Conservation (phyloP, 768 basidiomycete species). For the Russula griseocarnosa region DNA sequence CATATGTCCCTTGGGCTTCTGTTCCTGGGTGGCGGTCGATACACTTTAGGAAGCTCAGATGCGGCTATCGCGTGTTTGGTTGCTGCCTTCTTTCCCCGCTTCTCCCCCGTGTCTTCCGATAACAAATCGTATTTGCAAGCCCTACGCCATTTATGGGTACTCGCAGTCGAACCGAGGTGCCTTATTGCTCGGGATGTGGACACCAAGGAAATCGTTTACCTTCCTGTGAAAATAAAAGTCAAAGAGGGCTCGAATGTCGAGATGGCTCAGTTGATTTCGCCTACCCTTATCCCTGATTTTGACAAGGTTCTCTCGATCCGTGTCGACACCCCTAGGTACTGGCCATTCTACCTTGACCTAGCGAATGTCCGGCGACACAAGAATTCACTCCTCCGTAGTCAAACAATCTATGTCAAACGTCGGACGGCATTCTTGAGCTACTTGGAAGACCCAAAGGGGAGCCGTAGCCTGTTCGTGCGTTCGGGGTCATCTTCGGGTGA, state of each 20-base stretch:
- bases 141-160: slow-evolving; percentile 90
- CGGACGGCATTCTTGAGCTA: slow-evolving; percentile 91
- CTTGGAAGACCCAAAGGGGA: slow-evolving; percentile 89
- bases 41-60: slow-evolving; percentile 87
- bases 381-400: slow-evolving; percentile 62
- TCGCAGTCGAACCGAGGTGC: slow-evolving; percentile 93
- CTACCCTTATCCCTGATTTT: slow-evolving; percentile 88
- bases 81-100: slow-evolving; percentile 88
- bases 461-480: slow-evolving; percentile 84
- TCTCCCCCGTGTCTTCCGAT: slow-evolving; percentile 72
- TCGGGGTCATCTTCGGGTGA: slow-evolving; percentile 83
- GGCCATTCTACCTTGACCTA: slow-evolving; percentile 85
- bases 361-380: slow-evolving; percentile 63
- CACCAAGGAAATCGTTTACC: slow-evolving; percentile 82
- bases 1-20: slow-evolving; percentile 88
- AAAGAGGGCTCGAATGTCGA: slow-evolving; percentile 59
- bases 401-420: slow-evolving; percentile 89
- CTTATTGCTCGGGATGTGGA: slow-evolving; percentile 91
- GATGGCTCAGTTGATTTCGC: slow-evolving; percentile 81
- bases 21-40: slow-evolving; percentile 90
- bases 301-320: slow-evolving; percentile 75
- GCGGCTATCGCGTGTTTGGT: slow-evolving; percentile 88
- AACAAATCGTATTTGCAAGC: slow-evolving; percentile 91
- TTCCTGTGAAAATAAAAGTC: slow-evolving; percentile 85
- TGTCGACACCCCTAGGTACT: slow-evolving; percentile 92